These are phyloP conservation scores for Alliaria petiolata DNA, from an alignment of 345 rosid species.

Conservation along the genomic window DNA sequence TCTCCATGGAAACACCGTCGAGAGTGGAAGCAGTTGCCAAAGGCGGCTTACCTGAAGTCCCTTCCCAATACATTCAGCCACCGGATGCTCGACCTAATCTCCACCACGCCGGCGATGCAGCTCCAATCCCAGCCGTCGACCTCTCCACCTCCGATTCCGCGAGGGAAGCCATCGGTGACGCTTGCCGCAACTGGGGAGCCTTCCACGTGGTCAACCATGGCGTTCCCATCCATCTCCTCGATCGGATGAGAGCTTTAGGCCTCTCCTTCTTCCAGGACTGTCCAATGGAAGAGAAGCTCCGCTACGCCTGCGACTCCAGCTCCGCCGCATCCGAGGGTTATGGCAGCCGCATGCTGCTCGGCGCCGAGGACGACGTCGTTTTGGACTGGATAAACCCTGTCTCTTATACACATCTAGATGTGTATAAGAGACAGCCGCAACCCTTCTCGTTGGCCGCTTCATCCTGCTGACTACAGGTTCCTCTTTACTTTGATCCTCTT, in stretches of 20 bases:
- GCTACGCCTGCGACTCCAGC: constrained; percentile 60
- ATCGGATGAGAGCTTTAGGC: constrained; percentile 41
- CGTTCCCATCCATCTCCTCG: constrained; percentile 47
- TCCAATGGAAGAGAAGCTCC: constrained; percentile 60
- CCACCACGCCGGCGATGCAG: background rate
- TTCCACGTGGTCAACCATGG: constrained; percentile 82
- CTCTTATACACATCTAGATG: no score
- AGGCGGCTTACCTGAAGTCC: constrained; percentile 47
- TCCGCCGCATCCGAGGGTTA: constrained; percentile 81
- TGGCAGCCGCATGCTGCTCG: constrained; percentile 68
- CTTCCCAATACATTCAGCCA: constrained; percentile 67
- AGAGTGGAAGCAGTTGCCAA: constrained; percentile 61
- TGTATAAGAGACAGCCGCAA: no score
- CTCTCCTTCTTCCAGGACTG: constrained; percentile 55
- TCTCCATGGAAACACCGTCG: constrained; percentile 27
- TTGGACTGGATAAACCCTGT: no score
- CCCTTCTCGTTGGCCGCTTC: constrained; percentile 69
- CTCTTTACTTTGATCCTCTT: background rate
- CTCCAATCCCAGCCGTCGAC: constrained; percentile 52
- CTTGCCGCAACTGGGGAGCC: constrained; percentile 83
- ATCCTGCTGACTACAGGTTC: constrained; percentile 66
- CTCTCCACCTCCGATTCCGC: constrained; percentile 35
- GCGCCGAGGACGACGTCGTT: constrained; percentile 37
- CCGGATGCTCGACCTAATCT: constrained; percentile 44
- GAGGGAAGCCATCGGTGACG: constrained; percentile 40